Evolutionary conservation across 805 yeast genomes (phyloP).

Genomic region (Tetrapisispora pingtungensis): DNA sequence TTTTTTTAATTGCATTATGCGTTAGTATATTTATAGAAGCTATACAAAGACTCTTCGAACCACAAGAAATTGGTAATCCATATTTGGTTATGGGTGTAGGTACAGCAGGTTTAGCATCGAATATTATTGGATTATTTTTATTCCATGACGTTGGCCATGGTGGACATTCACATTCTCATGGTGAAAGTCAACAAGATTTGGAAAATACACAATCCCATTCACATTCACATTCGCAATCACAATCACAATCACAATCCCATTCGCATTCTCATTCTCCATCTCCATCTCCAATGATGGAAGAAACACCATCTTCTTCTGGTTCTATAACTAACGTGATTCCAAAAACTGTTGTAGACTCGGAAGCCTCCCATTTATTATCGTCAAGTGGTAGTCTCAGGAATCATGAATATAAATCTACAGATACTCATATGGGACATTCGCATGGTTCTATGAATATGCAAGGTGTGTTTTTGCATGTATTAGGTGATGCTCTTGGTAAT

Average conservation of each 20-base stretch:
- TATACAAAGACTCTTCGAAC: conserved; percentile 74
- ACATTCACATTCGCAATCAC: conserved; percentile 16
- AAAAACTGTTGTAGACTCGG: conserved; percentile 25
- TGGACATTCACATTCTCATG: conserved; percentile 27
- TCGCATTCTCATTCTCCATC: conserved; percentile 15
- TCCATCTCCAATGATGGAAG: neutral
- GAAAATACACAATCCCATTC: conserved; percentile 4
- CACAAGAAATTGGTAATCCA: conserved; percentile 75
- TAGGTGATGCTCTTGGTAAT: conserved; percentile 95
- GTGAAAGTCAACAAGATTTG: conserved; percentile 7
- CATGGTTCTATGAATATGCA: conserved; percentile 83
- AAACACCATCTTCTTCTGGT: conserved; percentile 5
- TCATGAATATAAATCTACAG: neutral
- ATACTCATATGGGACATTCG: neutral
- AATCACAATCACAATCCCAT: conserved; percentile 4
- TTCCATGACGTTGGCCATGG: conserved; percentile 73
- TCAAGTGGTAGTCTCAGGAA: neutral
- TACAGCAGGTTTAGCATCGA: conserved; percentile 68
- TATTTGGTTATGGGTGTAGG: conserved; percentile 76
- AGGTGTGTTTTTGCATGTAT: conserved; percentile 89
- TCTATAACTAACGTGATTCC: conserved; percentile 21
- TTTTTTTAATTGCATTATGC: conserved; percentile 83
- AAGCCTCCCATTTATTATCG: conserved; percentile 29
- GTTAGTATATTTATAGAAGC: conserved; percentile 90
- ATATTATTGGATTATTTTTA: conserved; percentile 69